phyloP scores from a whole-genome alignment of 306 rosid species.

The Mimosa pudica region DNA sequence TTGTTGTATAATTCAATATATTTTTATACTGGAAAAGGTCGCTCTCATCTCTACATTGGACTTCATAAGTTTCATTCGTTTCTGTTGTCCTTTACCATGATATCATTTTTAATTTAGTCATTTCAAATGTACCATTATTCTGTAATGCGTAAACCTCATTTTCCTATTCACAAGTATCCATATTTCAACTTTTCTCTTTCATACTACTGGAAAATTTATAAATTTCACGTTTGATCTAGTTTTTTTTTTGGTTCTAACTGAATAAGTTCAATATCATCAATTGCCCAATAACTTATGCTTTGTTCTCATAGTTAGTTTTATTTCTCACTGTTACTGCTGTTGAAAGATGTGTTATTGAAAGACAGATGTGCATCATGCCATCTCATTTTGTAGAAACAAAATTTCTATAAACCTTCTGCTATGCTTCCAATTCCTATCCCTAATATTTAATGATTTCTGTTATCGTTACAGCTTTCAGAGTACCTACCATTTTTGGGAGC shows the following conservation, averaged over 20 bases:
- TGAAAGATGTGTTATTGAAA: constrained; percentile 3
- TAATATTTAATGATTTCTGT: constrained; percentile 15
- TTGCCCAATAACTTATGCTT: background rate
- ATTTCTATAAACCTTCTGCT: background rate
- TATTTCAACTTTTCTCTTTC: background rate
- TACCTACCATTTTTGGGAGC: constrained; percentile 82
- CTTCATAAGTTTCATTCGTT: background rate
- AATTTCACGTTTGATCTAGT: background rate
- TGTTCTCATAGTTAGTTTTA: background rate
- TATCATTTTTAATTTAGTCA: background rate
- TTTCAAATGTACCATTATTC: background rate
- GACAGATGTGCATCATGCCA: background rate
- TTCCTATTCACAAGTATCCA: background rate
- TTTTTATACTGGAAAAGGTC: background rate
- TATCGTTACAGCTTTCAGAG: constrained; percentile 73
- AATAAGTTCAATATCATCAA: background rate
- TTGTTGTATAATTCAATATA: background rate
- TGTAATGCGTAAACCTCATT: background rate
- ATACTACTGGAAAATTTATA: background rate
- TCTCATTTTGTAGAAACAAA: background rate
- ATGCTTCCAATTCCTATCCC: background rate
- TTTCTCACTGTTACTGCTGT: background rate
- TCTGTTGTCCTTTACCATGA: background rate
- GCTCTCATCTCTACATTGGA: background rate
- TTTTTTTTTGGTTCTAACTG: background rate